These are phyloP conservation scores for Helicocarpus griseus DNA, from an alignment of 2,329 filamentous ascomycete genomes.

Conservation along the genomic window DNA sequence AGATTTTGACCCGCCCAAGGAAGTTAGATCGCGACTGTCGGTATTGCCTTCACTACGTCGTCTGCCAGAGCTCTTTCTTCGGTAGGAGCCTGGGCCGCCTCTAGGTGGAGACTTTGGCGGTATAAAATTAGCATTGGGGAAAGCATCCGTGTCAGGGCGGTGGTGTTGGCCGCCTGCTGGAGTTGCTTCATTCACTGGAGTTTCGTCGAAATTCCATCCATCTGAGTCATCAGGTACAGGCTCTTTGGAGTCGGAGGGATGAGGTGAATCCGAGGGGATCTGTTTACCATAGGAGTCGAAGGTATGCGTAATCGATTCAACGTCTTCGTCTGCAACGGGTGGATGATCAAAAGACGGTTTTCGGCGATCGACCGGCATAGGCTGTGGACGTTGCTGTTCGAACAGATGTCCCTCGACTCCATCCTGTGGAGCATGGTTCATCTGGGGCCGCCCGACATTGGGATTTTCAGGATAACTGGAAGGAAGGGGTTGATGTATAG, in stretches of 20 bases:
- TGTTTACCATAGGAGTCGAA: conserved; percentile 51
- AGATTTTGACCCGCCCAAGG: conserved; percentile 38
- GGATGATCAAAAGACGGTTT: conserved; percentile 33
- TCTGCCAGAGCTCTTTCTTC: conserved; percentile 71
- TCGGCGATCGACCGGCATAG: conserved; percentile 42
- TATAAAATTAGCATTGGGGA: conserved; percentile 69
- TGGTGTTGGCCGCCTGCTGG: conserved; percentile 39
- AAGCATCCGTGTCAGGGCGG: conserved; percentile 76
- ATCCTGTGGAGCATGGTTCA: conserved; percentile 32
- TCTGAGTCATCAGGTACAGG: conserved; percentile 48
- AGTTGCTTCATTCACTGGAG: conserved; percentile 42
- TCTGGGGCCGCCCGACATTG: conserved; percentile 31
- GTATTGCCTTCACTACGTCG: conserved; percentile 53
- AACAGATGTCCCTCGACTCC: conserved; percentile 31
- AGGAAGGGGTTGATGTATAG: conserved; percentile 49
- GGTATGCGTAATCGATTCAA: conserved; percentile 48
- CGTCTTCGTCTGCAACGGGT: conserved; percentile 42
- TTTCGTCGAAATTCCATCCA: conserved; percentile 91
- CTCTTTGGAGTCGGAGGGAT: conserved; percentile 1
- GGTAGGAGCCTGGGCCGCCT: conserved; percentile 53
- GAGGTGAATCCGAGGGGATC: conserved; percentile 1
- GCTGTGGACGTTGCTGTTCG: conserved; percentile 38
- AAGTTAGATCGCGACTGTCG: conserved; percentile 46
- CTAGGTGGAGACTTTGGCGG: conserved; percentile 71
- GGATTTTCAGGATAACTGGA: conserved; percentile 37